Percentiles rank a stretch among this genome's conserved stretches.
phyloP scores from a whole-genome alignment of 371 early-diverging fungal genomes.

The Batrachochytrium dendrobatidis region DNA sequence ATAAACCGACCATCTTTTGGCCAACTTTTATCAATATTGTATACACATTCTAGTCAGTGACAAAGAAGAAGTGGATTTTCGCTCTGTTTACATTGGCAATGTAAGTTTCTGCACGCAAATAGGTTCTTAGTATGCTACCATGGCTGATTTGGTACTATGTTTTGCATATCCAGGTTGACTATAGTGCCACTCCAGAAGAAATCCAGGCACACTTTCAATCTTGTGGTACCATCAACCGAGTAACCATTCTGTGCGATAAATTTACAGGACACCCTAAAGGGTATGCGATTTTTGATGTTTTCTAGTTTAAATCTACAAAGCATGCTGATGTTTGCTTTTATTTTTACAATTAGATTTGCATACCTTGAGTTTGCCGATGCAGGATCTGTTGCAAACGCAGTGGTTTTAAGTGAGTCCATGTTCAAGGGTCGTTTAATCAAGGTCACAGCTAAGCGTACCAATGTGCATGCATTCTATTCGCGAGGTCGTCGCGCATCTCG shows the following conservation, averaged over 20 bases:
- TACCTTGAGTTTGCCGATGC: slow-evolving; percentile 94
- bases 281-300: slow-evolving; percentile 33
- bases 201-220: slow-evolving; percentile 92
- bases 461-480: slow-evolving; percentile 77
- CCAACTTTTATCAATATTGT: not conserved
- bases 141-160: not conserved
- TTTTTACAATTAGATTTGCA: slow-evolving; percentile 49
- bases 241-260: slow-evolving; percentile 92
- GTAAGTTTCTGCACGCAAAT: slow-evolving; percentile 37
- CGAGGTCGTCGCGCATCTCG: slow-evolving; percentile 70
- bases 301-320: not conserved
- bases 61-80: slow-evolving; percentile 72
- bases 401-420: slow-evolving; percentile 79
- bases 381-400: slow-evolving; percentile 73
- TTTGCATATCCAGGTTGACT: slow-evolving; percentile 67
- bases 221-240: slow-evolving; percentile 94
- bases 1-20: not conserved
- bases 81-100: slow-evolving; percentile 93
- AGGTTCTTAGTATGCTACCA: not conserved
- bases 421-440: slow-evolving; percentile 85
- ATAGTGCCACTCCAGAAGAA: slow-evolving; percentile 90
- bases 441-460: slow-evolving; percentile 90
- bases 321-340: not conserved
- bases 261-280: slow-evolving; percentile 95
- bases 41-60: not conserved